A percentile compares a stretch with the other conserved stretches of the same genome.
Conservation (phyloP, 2,329 filamentous ascomycete species). For the Aspergillus hortae region DNA sequence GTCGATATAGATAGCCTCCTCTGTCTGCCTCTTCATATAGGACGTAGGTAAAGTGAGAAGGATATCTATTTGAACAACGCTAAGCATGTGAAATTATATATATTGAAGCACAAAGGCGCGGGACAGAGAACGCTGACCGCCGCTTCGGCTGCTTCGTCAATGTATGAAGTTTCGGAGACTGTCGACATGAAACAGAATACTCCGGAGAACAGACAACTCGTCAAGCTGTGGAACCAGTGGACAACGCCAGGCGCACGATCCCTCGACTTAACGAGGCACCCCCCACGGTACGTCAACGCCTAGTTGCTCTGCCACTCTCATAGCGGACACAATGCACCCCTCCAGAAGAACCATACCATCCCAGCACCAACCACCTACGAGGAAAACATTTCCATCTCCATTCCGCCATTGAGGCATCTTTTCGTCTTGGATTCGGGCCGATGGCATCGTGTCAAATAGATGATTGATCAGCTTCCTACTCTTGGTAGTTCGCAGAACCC, state of each 20-base stretch:
- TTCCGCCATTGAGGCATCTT: slow-evolving; percentile 46
- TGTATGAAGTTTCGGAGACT: neutral
- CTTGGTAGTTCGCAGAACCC: slow-evolving; percentile 49
- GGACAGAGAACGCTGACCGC: too few relatives aligned
- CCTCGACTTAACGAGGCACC: neutral
- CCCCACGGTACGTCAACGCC: slow-evolving; percentile 44
- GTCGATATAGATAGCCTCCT: too few relatives aligned
- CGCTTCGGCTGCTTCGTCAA: too few relatives aligned
- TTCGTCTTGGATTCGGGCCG: neutral
- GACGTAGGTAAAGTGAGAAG: too few relatives aligned
- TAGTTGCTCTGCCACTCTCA: slow-evolving; percentile 53
- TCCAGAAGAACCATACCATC: slow-evolving; percentile 62
- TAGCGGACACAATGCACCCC: slow-evolving; percentile 58
- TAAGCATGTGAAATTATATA: too few relatives aligned
- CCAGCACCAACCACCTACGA: slow-evolving; percentile 62
- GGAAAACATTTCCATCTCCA: slow-evolving; percentile 52
- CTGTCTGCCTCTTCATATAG: too few relatives aligned
- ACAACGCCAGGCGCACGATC: neutral
- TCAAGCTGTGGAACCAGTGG: neutral
- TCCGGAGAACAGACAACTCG: neutral
- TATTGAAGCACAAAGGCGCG: too few relatives aligned
- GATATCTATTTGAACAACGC: too few relatives aligned
- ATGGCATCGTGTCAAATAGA: slow-evolving; percentile 36
- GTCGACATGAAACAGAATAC: neutral
- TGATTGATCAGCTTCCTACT: slow-evolving; percentile 48